phyloP scores from a whole-genome alignment of 2,329 filamentous ascomycete species.

The Colletotrichum australisinense region DNA sequence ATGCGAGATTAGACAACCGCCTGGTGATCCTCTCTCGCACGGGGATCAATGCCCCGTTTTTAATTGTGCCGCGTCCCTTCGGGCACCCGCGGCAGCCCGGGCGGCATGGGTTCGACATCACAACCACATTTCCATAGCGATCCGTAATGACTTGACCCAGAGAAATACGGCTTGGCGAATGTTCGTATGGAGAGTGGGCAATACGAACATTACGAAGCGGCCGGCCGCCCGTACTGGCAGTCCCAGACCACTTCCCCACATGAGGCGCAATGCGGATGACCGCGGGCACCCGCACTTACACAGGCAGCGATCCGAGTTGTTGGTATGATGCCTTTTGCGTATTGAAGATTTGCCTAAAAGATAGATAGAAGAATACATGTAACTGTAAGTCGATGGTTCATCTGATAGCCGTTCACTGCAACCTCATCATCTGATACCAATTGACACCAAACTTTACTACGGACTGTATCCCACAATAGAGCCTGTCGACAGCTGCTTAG shows the following conservation, averaged over 20 bases:
- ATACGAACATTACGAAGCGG: not conserved
- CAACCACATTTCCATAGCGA: not conserved
- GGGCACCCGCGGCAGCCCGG: constrained; percentile 25
- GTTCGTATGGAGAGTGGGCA: not conserved
- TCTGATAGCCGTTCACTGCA: not conserved
- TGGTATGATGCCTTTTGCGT: not conserved
- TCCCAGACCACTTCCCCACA: not conserved
- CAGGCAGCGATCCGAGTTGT: not conserved
- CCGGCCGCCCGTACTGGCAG: not conserved
- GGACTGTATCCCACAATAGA: not conserved
- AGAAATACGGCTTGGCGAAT: too few relatives aligned
- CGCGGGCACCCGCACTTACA: not conserved
- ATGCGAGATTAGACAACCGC: not conserved
- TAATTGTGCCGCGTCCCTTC: not conserved
- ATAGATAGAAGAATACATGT: not conserved
- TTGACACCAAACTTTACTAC: not conserved
- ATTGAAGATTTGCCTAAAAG: not conserved
- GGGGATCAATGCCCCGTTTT: not conserved
- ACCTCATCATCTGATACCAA: not conserved
- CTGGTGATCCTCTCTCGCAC: not conserved
- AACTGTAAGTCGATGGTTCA: not conserved
- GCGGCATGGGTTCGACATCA: not conserved
- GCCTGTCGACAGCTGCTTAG: not conserved
- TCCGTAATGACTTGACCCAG: too few relatives aligned
- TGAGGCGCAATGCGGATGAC: not conserved